These are phyloP conservation scores for Pigoraptor vietnamica DNA, from an alignment of 78 protist species.

Conservation along the genomic window DNA sequence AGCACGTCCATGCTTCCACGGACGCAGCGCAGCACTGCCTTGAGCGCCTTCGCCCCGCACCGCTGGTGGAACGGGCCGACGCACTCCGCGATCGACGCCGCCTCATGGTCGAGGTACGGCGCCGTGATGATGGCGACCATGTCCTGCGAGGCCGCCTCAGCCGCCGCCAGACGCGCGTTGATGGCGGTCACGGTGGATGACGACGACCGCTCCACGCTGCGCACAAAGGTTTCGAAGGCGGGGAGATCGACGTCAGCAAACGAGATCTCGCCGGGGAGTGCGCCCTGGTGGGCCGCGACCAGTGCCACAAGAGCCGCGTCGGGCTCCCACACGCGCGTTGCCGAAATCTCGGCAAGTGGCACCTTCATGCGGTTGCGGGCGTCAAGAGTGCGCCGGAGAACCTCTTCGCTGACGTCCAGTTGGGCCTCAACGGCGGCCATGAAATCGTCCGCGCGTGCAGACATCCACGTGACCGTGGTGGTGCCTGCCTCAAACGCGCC, in stretches of 20 bases:
- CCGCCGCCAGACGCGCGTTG: background rate
- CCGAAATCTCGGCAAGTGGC: background rate
- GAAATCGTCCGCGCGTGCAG: background rate
- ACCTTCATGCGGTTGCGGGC: background rate
- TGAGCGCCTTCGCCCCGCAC: background rate
- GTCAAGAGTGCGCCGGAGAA: background rate
- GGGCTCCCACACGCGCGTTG: background rate
- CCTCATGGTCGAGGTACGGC: background rate
- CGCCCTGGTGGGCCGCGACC: background rate
- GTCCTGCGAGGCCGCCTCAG: background rate
- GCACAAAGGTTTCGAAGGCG: background rate
- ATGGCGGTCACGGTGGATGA: background rate
- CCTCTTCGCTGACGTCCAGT: background rate
- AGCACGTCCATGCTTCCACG: background rate
- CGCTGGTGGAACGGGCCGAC: background rate
- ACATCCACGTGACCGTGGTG: background rate
- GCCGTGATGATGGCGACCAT: background rate
- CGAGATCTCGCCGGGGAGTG: background rate
- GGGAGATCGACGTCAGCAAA: background rate
- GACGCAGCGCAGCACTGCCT: background rate
- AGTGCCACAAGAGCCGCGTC: background rate
- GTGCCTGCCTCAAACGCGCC: background rate
- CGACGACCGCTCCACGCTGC: background rate
- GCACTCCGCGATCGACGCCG: background rate
- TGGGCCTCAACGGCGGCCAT: background rate